Conservation (phyloP, 768 basidiomycete species). For the Lentinula edodes region DNA sequence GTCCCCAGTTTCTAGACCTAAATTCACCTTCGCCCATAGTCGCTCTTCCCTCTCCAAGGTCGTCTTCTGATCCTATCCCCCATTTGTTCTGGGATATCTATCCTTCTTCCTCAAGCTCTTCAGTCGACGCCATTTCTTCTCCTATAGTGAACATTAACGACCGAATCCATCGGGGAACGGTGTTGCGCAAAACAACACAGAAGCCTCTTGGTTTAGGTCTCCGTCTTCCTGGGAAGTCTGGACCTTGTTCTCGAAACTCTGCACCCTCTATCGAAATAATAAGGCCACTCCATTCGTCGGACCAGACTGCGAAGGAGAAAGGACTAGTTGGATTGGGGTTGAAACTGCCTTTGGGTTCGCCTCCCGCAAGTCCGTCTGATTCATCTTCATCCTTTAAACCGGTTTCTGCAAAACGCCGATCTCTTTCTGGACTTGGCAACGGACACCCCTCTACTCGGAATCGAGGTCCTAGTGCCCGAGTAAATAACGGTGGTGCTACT, state of each 20-base stretch:
- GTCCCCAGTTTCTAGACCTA: background rate
- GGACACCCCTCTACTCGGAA: background rate
- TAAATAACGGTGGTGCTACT: background rate
- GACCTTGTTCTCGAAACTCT: background rate
- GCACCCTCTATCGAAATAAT: background rate
- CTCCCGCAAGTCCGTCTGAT: background rate
- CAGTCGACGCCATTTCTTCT: background rate
- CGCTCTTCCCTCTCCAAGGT: background rate
- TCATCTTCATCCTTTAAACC: background rate
- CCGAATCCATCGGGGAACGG: background rate
- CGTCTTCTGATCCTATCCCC: background rate
- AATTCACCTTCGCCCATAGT: slow-evolving; percentile 1
- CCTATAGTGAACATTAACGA: background rate
- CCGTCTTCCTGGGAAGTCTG: background rate
- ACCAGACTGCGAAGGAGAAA: background rate
- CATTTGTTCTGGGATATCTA: background rate
- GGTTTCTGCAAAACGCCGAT: background rate
- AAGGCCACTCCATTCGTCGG: background rate
- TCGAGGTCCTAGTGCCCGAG: background rate
- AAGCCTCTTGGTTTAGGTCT: background rate
- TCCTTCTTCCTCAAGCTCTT: background rate
- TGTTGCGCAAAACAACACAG: background rate
- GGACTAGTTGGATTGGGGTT: background rate
- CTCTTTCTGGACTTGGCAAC: background rate
- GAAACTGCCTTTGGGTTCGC: background rate